Evolutionary conservation across 192 early-diverging fungal species (phyloP), one percentile per base, ranked within the genome.

Genomic region (Entrophospora sp.): DNA sequence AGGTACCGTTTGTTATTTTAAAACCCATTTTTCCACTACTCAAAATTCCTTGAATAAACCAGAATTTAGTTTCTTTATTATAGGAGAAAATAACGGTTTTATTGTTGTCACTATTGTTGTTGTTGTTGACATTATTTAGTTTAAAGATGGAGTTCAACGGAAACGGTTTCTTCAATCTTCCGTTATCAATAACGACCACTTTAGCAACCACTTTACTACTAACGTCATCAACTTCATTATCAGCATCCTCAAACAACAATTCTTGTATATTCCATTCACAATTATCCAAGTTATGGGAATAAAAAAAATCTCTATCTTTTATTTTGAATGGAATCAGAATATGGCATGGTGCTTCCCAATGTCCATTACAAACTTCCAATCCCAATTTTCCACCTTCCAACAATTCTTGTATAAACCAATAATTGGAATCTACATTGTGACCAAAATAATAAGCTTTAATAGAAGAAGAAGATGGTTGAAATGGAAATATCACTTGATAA

Each of bases 371-470:
- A n/a, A 18, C 20, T 12, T n/a, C 14, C 20, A 18, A 1, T 6
- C 43, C 43, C 16, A 56, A 18, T 35, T 56, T 56, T 20, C 53
- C 53, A 18, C 53, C 53, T n/a, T 36, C 53, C 14, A 22, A 34
- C 35, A 56, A 56, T 34, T 56, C 53, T 35, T 31, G 30, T 31
- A 56, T 36, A 56, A 35, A 56, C 32, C 32, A 56, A 34, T 56
- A 34, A 34, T 31, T 56, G 10, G 30, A 16, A 18, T 35, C 30
- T 8, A 18, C 25, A 35, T 34, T 56, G 35, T 56, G 53, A 10
- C 53, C n/a, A 56, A 34, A 56, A 56, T 34, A 34, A 34, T 20
- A 56, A n/a, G 53, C 20, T 31, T 18, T 31, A 18, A 18, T 9
- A 34, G 31, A 20, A 34, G 35, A 34, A n/a, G n/a, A n/a, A n/a